phyloP scores from a whole-genome alignment of 306 rosid genomes.

The Ochetophila trinervis region DNA sequence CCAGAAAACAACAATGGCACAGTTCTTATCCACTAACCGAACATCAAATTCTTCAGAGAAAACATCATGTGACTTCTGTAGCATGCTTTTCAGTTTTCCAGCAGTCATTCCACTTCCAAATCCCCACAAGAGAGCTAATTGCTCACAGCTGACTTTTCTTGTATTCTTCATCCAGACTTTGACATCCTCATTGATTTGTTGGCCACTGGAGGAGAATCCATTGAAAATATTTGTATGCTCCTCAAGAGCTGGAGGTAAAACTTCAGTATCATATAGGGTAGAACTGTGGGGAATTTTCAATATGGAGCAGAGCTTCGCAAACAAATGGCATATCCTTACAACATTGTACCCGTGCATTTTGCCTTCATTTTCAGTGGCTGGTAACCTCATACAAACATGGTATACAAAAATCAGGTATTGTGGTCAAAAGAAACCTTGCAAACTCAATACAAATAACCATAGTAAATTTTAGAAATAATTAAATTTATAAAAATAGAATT shows the following conservation, averaged over 20 bases:
- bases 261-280: slow-evolving; percentile 23
- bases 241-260: slow-evolving; percentile 38
- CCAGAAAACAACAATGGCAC: slow-evolving; percentile 79
- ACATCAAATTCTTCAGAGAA: slow-evolving; percentile 71
- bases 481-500: neutral
- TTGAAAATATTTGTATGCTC: slow-evolving; percentile 39
- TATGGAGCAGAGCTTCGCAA: slow-evolving; percentile 65
- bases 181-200: slow-evolving; percentile 35
- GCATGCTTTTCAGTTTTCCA: slow-evolving; percentile 48
- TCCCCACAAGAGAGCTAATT: slow-evolving; percentile 83
- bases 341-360: slow-evolving; percentile 56
- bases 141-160: slow-evolving; percentile 47
- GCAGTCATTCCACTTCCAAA: slow-evolving; percentile 58
- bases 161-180: slow-evolving; percentile 48
- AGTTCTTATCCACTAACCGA: slow-evolving; percentile 60
- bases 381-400: slow-evolving; percentile 13
- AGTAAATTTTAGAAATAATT: neutral
- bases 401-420: slow-evolving; percentile 3
- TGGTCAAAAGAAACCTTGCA: neutral
- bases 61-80: slow-evolving; percentile 44
- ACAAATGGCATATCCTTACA: slow-evolving; percentile 55
- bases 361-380: slow-evolving; percentile 53
- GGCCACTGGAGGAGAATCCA: slow-evolving; percentile 23
- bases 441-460: slow-evolving; percentile 8
- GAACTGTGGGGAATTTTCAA: slow-evolving; percentile 45